Percentiles rank a stretch among this genome's conserved stretches.
phyloP scores from a whole-genome alignment of 1,284 basidiomycete species.

The Fomitopsis schrenkii region DNA sequence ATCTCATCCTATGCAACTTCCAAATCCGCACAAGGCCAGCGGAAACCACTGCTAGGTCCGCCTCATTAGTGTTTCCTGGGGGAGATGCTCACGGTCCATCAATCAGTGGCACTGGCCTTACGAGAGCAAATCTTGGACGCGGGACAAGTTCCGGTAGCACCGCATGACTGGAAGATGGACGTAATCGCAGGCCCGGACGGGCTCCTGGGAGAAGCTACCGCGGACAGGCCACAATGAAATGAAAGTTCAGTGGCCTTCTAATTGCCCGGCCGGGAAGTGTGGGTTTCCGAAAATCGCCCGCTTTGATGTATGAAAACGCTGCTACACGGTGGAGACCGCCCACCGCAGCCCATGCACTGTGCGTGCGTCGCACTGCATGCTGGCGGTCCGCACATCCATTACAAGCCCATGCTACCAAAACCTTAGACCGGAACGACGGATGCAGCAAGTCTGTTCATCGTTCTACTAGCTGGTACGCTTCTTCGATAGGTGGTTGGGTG shows the following conservation, averaged over 20 bases:
- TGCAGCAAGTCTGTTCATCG: constrained; percentile 5
- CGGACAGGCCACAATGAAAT: constrained; percentile 4
- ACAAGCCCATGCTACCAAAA: constrained; percentile 8
- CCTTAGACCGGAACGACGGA: not conserved
- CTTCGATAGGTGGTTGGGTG: constrained; percentile 18
- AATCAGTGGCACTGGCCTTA: constrained; percentile 58
- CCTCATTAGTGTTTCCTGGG: constrained; percentile 2
- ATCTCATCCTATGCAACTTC: constrained; percentile 47
- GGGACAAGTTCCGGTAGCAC: constrained; percentile 51
- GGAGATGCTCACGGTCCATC: constrained; percentile 9
- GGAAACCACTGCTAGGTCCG: constrained; percentile 50
- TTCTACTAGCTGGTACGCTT: constrained; percentile 31
- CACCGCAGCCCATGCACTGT: not conserved
- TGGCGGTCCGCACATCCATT: constrained; percentile 12
- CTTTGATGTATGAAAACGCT: constrained; percentile 15
- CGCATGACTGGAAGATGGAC: constrained; percentile 68
- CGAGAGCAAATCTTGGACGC: constrained; percentile 59
- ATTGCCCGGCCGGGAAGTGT: not conserved
- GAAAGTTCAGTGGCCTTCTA: constrained; percentile 1
- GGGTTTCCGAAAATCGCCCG: constrained; percentile 11
- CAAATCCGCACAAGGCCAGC: constrained; percentile 7
- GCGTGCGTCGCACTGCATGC: not conserved
- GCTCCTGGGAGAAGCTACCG: constrained; percentile 14
- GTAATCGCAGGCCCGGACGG: constrained; percentile 55
- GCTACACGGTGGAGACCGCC: constrained; percentile 5